Conservation (phyloP, 176 grass and related monocot species). For the maize (Zea mays) region DNA sequence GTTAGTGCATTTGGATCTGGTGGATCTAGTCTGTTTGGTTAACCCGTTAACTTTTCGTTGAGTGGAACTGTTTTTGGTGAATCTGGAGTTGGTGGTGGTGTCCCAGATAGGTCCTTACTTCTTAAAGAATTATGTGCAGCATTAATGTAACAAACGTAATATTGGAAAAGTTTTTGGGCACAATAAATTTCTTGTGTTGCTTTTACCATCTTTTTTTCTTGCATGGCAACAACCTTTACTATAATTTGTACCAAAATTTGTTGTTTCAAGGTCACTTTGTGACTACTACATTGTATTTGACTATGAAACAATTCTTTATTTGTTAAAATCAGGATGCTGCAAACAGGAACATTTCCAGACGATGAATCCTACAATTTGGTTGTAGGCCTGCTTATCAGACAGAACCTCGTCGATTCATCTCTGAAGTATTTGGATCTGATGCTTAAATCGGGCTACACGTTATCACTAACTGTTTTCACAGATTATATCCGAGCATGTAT, state of each 20-base stretch:
- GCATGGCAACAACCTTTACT: background rate
- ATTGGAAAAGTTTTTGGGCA: background rate
- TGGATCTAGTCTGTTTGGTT: too few relatives aligned
- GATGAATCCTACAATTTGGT: conserved; percentile 96
- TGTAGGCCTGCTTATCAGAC: conserved; percentile 63
- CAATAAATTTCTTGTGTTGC: conserved; percentile 9
- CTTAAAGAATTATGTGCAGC: background rate
- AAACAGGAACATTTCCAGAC: conserved; percentile 72
- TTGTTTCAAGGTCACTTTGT: conserved; percentile 30
- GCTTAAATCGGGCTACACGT: conserved; percentile 68
- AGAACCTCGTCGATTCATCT: conserved; percentile 67
- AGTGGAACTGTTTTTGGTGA: too few relatives aligned
- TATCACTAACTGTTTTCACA: conserved; percentile 56
- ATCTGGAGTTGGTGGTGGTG: too few relatives aligned
- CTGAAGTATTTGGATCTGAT: conserved; percentile 80
- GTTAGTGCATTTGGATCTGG: too few relatives aligned
- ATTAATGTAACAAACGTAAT: background rate
- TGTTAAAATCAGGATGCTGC: conserved; percentile 94
- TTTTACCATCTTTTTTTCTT: background rate
- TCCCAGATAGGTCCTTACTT: background rate
- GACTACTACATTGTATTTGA: conserved; percentile 20
- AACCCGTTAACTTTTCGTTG: too few relatives aligned
- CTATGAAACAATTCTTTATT: conserved; percentile 53
- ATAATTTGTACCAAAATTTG: background rate
- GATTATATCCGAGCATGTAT: conserved; percentile 66